These are phyloP conservation scores for Sordariomycetes sp. DNA, from an alignment of 2,329 filamentous ascomycete species.

Conservation along the genomic window DNA sequence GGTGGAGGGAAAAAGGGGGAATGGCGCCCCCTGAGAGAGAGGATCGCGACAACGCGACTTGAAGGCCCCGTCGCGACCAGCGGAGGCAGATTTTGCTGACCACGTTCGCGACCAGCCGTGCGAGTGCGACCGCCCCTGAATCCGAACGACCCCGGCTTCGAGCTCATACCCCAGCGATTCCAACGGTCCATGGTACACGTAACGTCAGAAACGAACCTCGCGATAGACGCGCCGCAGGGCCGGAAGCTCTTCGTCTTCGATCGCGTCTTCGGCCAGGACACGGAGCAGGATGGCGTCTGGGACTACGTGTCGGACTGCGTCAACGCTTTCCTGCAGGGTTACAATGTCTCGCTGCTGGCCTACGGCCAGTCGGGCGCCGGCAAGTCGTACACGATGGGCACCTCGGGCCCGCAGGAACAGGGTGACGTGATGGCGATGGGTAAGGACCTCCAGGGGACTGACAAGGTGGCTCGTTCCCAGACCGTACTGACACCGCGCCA, in stretches of 20 bases:
- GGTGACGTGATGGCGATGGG: slow-evolving; percentile 63
- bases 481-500: slow-evolving; percentile 22
- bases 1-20: background rate
- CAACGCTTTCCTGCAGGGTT: slow-evolving; percentile 82
- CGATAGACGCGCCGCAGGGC: slow-evolving; percentile 84
- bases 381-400: slow-evolving; percentile 99
- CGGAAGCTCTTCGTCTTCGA: slow-evolving; percentile 96
- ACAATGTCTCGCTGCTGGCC: slow-evolving; percentile 94
- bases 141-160: slow-evolving; percentile 78
- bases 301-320: slow-evolving; percentile 89
- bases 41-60: background rate
- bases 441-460: slow-evolving; percentile 32
- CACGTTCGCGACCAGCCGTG: slow-evolving; percentile 50
- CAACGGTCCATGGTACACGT: slow-evolving; percentile 88
- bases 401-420: slow-evolving; percentile 74
- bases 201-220: slow-evolving; percentile 71
- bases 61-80: background rate
- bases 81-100: background rate
- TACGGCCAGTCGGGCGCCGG: slow-evolving; percentile 97
- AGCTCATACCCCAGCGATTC: slow-evolving; percentile 91
- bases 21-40: background rate
- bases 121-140: slow-evolving; percentile 82
- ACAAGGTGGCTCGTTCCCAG: background rate
- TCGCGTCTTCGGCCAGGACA: slow-evolving; percentile 77
- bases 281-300: slow-evolving; percentile 84